Evolutionary conservation across 345 rosid species (phyloP), one percentile per base, ranked within the genome.

Genomic region (Gossypium sturtianum): DNA sequence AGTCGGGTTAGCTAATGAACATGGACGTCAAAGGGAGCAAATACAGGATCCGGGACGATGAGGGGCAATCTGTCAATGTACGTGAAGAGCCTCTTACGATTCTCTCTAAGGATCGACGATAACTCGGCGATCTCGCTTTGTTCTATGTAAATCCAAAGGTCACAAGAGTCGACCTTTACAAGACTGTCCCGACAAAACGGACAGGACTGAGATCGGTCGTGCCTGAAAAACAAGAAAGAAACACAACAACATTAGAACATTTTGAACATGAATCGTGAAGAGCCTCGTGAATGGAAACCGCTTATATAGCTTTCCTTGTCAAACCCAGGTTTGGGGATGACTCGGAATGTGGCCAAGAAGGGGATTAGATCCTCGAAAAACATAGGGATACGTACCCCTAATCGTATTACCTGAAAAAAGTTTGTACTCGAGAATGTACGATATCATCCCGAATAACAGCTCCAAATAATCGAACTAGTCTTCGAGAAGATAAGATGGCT

Each of bases 171-270:
- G 10, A 87, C 88, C 84, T 86, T 82, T 78, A 78, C 84, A 38
- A 92, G 87, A 57, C 84, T 80, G 73, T 89, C 90, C 81, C 95
- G 78, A 60, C 97, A 92, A 75, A 92, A 90, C 16, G 97, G 97
- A 61, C 95, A 92, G 23, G 97, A 89, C 80, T 84, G 91, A 16
- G 97, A 92, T 44, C 93, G 82, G 38, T 68, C 80, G 6, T 81
- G 76, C 95, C 97, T 92, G 87, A 68, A 58, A 54, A 79, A 60
- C 44, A 79, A 38, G 67, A 72, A 79, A 25, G 64, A 70, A 68
- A 27, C 22, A 70, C 20, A 7, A 45, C 69, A 73, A 13, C 66
- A 22, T 64, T 12, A 48, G 66, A n/a, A 25, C 22, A 27, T 29
- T 58, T 10, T 47, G 62, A 64, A 51, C 12, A 74, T 16, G 60